phyloP scores from a whole-genome alignment of 2,329 filamentous ascomycete genomes.

The Talaromyces sp. region DNA sequence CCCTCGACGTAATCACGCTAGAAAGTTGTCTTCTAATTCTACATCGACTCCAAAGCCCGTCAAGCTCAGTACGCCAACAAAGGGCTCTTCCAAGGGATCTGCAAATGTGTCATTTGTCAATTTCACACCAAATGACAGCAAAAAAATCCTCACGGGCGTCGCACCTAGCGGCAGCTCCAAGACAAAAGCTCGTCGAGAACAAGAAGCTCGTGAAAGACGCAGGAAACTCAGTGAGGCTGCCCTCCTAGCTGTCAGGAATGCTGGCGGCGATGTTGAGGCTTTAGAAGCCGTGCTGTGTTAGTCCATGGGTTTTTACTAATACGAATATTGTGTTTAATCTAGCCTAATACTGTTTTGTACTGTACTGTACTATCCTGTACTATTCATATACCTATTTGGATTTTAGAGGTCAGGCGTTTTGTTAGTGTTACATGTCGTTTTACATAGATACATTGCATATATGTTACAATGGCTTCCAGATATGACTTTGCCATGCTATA shows the following conservation, averaged over 20 bases:
- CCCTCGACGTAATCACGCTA: constrained; percentile 35
- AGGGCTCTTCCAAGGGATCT: constrained; percentile 17
- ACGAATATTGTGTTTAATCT: constrained; percentile 5
- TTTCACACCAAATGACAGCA: constrained; percentile 75
- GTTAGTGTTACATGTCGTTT: neutral
- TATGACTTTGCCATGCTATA: too few relatives aligned
- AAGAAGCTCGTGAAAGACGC: constrained; percentile 75
- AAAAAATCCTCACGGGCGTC: constrained; percentile 78
- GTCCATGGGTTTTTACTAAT: constrained; percentile 14
- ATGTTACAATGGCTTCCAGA: too few relatives aligned
- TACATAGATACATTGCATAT: constrained; percentile 1
- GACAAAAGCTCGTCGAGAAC: constrained; percentile 88
- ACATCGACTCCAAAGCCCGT: constrained; percentile 28
- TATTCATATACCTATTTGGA: constrained; percentile 13
- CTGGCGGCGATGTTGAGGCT: constrained; percentile 44
- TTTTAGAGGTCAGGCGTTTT: constrained; percentile 1
- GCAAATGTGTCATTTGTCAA: constrained; percentile 70
- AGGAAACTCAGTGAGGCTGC: constrained; percentile 42
- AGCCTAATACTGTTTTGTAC: neutral
- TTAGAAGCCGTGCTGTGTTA: constrained; percentile 38
- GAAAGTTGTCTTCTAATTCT: constrained; percentile 37
- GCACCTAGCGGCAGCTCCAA: constrained; percentile 87
- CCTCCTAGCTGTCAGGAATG: constrained; percentile 40
- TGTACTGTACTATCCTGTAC: neutral
- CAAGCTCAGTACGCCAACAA: constrained; percentile 27